phyloP scores from a whole-genome alignment of 495 filamentous ascomycete genomes.

The Haplographium delicatum region DNA sequence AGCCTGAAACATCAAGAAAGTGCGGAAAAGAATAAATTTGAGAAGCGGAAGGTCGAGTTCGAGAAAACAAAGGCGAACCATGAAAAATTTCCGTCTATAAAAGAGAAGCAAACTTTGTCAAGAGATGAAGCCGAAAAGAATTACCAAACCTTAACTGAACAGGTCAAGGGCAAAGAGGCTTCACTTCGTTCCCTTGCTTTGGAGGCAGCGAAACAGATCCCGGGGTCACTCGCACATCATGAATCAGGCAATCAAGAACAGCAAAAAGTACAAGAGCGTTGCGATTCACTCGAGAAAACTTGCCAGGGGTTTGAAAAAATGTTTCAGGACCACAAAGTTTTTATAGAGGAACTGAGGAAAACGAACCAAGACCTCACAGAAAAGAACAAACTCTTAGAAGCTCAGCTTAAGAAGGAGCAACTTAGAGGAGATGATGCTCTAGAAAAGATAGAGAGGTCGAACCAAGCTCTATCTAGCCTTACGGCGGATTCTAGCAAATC shows the following conservation, averaged over 20 bases:
- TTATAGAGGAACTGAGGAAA: slow-evolving; percentile 3
- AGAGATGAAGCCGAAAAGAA: slow-evolving; percentile 4
- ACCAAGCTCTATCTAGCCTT: too few species aligned
- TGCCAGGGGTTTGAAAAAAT: neutral
- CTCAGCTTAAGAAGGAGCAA: neutral
- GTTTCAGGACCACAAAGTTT: neutral
- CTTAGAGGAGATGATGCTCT: neutral
- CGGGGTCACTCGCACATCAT: neutral
- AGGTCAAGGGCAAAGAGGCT: neutral
- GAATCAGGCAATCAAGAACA: neutral
- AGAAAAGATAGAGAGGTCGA: neutral
- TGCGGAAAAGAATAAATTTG: neutral
- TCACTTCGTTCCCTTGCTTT: neutral
- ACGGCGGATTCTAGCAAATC: too few species aligned
- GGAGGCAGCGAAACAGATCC: neutral
- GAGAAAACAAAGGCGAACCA: slow-evolving; percentile 7
- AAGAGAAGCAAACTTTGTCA: neutral
- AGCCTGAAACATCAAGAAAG: neutral
- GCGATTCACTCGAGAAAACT: neutral
- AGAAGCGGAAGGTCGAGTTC: slow-evolving; percentile 4
- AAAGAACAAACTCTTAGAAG: neutral
- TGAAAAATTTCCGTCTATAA: slow-evolving; percentile 12
- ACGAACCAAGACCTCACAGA: neutral
- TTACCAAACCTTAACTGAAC: neutral
- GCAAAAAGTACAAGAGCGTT: neutral